Conservation (phyloP, 768 basidiomycete genomes). For the Phlegmacium glaucopus region DNA sequence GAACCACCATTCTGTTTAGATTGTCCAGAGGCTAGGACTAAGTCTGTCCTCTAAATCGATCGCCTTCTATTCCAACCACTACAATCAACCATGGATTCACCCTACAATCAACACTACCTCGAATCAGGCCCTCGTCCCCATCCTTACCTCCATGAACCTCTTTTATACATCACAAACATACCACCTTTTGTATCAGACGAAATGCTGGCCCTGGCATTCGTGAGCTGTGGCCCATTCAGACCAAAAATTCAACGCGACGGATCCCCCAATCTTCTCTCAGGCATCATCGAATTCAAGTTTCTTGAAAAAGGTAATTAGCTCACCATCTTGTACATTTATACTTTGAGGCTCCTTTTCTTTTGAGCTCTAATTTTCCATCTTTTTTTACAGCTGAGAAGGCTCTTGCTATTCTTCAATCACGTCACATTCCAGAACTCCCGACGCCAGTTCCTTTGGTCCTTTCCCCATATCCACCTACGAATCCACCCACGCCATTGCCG, state of each 20-base stretch:
- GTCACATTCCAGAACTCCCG: slow-evolving; percentile 58
- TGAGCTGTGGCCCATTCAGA: slow-evolving; percentile 76
- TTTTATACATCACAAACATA: slow-evolving; percentile 77
- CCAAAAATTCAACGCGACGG: slow-evolving; percentile 70
- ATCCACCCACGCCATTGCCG: slow-evolving; percentile 69
- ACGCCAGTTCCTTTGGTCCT: slow-evolving; percentile 63
- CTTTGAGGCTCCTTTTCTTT: slow-evolving; percentile 6
- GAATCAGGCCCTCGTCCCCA: slow-evolving; percentile 52
- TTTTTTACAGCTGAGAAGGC: slow-evolving; percentile 76
- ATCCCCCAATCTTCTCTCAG: slow-evolving; percentile 48
- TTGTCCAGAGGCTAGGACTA: too few relatives aligned
- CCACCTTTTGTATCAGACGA: slow-evolving; percentile 74
- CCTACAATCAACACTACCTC: slow-evolving; percentile 34
- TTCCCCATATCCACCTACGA: slow-evolving; percentile 82
- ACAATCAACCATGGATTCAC: slow-evolving; percentile 44
- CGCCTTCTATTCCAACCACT: slow-evolving; percentile 10
- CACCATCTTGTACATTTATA: slow-evolving; percentile 2
- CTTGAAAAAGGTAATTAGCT: slow-evolving; percentile 68
- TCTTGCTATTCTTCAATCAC: slow-evolving; percentile 76
- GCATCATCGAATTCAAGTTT: slow-evolving; percentile 82
- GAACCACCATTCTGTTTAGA: too few relatives aligned
- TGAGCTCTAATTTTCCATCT: slow-evolving; percentile 7
- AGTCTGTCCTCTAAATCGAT: too few relatives aligned
- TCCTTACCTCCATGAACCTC: slow-evolving; percentile 81
- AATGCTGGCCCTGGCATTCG: slow-evolving; percentile 70